Evolutionary conservation across 371 early-diverging fungal species (phyloP).

Genomic region (Umbelopsis sp.): DNA sequence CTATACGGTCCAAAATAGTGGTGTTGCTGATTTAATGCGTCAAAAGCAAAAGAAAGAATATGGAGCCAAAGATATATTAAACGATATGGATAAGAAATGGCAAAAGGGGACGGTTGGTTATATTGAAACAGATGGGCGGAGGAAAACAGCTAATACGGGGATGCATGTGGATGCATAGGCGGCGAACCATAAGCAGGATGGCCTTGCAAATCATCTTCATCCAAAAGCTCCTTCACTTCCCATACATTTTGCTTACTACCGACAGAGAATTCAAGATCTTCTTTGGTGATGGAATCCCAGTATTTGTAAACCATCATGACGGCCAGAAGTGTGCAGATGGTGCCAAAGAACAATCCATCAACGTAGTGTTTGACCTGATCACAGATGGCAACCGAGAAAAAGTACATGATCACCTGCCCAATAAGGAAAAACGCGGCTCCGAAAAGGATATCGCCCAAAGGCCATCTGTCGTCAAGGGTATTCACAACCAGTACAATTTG

Average conservation of each 20-base stretch:
- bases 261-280: constrained; percentile 90
- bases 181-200: constrained; percentile 1
- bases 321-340: constrained; percentile 75
- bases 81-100: too few relatives aligned
- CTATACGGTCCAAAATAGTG: background rate
- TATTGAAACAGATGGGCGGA: too few relatives aligned
- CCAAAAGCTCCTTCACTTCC: constrained; percentile 80
- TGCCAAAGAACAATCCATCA: constrained; percentile 90
- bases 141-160: background rate
- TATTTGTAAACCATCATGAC: constrained; percentile 97
- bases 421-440: constrained; percentile 75
- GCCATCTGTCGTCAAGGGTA: constrained; percentile 91
- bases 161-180: constrained; percentile 11
- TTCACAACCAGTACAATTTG: constrained; percentile 85
- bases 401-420: constrained; percentile 72
- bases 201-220: constrained; percentile 40
- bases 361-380: constrained; percentile 82
- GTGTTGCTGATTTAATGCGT: too few relatives aligned
- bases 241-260: constrained; percentile 59
- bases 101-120: too few relatives aligned
- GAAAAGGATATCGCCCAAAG: constrained; percentile 80
- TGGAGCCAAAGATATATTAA: background rate
- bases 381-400: constrained; percentile 73
- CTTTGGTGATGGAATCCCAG: constrained; percentile 94
- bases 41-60: background rate